Evolutionary conservation across 2,329 filamentous ascomycete genomes (phyloP).

Genomic region (Parafenestella ontariensis): DNA sequence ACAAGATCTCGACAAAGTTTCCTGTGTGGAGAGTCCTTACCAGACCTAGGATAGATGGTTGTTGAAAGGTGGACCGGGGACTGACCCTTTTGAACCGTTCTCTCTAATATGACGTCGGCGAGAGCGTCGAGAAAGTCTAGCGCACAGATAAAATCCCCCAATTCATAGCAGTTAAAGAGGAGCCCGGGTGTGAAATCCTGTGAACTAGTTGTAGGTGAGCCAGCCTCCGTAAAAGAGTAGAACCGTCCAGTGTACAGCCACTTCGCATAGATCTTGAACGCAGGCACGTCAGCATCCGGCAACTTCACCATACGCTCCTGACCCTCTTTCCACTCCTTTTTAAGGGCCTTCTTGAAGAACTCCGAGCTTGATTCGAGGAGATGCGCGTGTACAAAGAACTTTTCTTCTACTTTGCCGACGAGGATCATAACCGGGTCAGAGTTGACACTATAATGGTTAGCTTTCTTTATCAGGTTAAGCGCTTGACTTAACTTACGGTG

Average conservation of each 20-base stretch:
- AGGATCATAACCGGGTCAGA: background rate
- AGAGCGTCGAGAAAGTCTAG: constrained; percentile 1
- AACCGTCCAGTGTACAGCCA: constrained; percentile 8
- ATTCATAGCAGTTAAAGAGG: background rate
- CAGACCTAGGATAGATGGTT: background rate
- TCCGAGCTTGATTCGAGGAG: background rate
- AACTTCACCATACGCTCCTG: background rate
- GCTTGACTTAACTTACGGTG: background rate
- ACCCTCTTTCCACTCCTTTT: constrained; percentile 1
- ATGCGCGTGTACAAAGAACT: background rate
- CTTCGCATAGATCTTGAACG: constrained; percentile 1
- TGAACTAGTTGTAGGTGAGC: no score
- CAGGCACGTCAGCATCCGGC: background rate
- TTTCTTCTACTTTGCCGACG: background rate
- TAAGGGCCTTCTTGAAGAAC: background rate
- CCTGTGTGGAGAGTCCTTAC: background rate
- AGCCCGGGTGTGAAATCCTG: background rate
- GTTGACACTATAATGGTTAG: background rate
- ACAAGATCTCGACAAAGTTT: background rate
- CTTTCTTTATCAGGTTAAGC: background rate
- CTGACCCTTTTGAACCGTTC: background rate
- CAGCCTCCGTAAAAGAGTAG: background rate
- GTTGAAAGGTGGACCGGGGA: background rate
- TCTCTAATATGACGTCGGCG: background rate
- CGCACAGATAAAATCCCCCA: background rate